phyloP scores from a whole-genome alignment of 2,329 filamentous ascomycete species.

The Tolypocladium endophyticum region DNA sequence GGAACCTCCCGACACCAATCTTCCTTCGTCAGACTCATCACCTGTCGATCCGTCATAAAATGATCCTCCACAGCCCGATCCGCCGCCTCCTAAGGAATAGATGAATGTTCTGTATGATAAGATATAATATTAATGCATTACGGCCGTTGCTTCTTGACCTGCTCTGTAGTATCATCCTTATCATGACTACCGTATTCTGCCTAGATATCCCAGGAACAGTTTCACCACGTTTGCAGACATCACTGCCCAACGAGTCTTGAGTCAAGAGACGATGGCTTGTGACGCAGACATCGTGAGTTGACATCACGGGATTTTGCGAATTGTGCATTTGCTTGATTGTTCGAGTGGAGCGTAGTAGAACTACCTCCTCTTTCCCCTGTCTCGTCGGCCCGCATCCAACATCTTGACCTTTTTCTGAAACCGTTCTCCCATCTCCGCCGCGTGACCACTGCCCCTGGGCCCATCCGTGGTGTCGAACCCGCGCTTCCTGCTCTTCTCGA shows the following conservation, averaged over 20 bases:
- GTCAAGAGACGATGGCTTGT: too few species aligned
- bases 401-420: slow-evolving; percentile 61
- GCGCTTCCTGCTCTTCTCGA: slow-evolving; percentile 84
- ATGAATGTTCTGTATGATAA: neutral
- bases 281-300: too few species aligned
- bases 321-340: neutral
- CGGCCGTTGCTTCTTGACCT: neutral
- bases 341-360: neutral
- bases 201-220: neutral
- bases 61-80: neutral
- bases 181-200: neutral
- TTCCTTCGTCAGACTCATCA: neutral
- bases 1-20: neutral
- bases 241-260: too few species aligned
- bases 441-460: slow-evolving; percentile 50
- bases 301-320: neutral
- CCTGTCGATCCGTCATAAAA: neutral
- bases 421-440: slow-evolving; percentile 58
- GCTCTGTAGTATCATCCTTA: neutral
- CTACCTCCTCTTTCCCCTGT: slow-evolving; percentile 31
- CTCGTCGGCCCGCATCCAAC: slow-evolving; percentile 34
- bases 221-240: neutral
- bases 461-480: slow-evolving; percentile 58
- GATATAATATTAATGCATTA: neutral
- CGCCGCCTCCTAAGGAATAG: neutral